A percentile compares a stretch with the other conserved stretches of the same genome.
Evolutionary conservation across 345 rosid genomes (phyloP).

Genomic region (Gossypium rotundifolium): DNA sequence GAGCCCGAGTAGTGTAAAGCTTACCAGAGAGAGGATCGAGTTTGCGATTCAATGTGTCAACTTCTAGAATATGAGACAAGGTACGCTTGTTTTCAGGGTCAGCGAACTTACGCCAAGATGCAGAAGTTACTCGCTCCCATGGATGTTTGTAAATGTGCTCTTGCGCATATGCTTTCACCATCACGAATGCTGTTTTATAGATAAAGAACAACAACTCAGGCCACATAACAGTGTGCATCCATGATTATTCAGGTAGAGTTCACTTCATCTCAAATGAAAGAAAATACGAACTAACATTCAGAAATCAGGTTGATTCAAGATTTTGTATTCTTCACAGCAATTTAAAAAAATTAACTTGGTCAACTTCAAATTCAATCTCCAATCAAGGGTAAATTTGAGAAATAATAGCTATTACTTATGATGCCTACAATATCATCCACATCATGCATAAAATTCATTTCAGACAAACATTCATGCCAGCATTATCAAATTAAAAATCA

Average conservation of each 20-base stretch:
- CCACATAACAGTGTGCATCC: not conserved
- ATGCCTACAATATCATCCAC: not conserved
- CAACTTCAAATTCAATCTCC: not conserved
- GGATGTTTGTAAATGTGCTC: constrained; percentile 95
- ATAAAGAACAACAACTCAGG: constrained; percentile 10
- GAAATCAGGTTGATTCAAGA: not conserved
- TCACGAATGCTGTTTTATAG: constrained; percentile 4
- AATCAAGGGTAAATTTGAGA: not conserved
- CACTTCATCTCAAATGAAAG: constrained; percentile 3
- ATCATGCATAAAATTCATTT: not conserved
- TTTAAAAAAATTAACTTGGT: not conserved
- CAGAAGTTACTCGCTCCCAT: constrained; percentile 96
- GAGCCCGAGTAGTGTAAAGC: constrained; percentile 83
- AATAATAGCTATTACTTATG: not conserved
- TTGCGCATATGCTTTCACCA: constrained; percentile 81
- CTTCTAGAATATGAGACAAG: constrained; percentile 73
- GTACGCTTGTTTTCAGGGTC: constrained; percentile 89
- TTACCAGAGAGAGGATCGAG: constrained; percentile 60
- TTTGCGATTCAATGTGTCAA: constrained; percentile 70
- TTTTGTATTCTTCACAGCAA: not conserved
- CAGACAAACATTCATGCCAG: not conserved
- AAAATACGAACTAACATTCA: not conserved
- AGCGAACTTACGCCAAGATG: constrained; percentile 94
- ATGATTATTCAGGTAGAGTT: not conserved
- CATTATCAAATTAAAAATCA: not conserved